Base-by-base conservation (phyloP, 768 basidiomycete genomes). In the Suillus paluster region DNA sequence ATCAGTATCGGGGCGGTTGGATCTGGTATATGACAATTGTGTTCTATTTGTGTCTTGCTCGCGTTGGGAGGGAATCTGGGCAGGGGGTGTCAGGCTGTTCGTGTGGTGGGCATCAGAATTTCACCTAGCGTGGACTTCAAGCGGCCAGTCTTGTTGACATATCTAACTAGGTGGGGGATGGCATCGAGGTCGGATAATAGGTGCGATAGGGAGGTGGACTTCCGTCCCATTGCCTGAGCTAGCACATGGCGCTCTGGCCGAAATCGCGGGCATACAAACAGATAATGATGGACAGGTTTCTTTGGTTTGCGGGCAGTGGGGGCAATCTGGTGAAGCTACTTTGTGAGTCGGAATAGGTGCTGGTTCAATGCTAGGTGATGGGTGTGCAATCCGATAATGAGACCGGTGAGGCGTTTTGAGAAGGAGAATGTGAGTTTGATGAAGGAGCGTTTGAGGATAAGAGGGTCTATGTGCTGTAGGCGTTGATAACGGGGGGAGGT, bases 231-330 rank as follows among this genome's bases (percentile, higher is more conserved):
- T 17, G 1, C 11, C 6, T 17, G 30, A 0, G 10, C 8, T 27
- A 59, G 3, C 0, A 17, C 12, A 12, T 46, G 45, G 5, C 34
- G 9, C 25, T 59, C 34, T 3, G 9, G n/a, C 1, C 21, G 54
- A 19, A 72, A 72, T 12, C 56, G 63, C 49, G 45, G 59, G 71
- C 77, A 79, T 5, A 63, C n/a, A 11, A 72, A 50, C 3, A 78
- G 60, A 58, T 59, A 78, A 60, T 78, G 78, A 4, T 59, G 45
- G 0, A 74, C 63, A 19, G n/a, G 74, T 75, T 57, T 79, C 78
- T 0, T 58, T 33, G 4, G 3, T n/a, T 4, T 44, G 42, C 2
- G n/a, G 42, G 67, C 79, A 78, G 1, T 54, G 45, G 2, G 63
- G 59, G 68, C 77, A 80, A 4, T 41, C 27, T 7, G 75, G 70